Evolutionary conservation across 2,329 filamentous ascomycete species (phyloP).

Genomic region (Hypomyces perniciosus): DNA sequence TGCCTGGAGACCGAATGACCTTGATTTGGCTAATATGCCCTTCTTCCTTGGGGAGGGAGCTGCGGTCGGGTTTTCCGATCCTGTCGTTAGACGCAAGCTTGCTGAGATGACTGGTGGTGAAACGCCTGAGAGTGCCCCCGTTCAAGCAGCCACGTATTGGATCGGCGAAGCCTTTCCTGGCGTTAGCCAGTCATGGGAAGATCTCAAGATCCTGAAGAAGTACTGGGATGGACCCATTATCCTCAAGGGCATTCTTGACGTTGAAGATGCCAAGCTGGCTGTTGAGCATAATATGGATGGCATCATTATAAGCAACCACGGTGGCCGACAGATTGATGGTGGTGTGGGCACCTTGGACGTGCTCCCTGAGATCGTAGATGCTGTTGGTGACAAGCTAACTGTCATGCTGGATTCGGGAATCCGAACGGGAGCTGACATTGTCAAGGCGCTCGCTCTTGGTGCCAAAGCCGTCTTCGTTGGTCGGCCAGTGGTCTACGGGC

Average conservation of each 20-base stretch:
- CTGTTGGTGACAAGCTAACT: slow-evolving; percentile 51
- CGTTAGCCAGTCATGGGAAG: slow-evolving; percentile 50
- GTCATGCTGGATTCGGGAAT: slow-evolving; percentile 46
- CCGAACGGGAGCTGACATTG: slow-evolving; percentile 33
- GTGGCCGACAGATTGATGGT: slow-evolving; percentile 37
- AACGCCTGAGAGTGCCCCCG: slow-evolving; percentile 41
- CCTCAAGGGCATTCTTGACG: slow-evolving; percentile 36
- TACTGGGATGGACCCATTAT: slow-evolving; percentile 52
- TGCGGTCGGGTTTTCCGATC: slow-evolving; percentile 59
- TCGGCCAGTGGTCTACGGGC: slow-evolving; percentile 32
- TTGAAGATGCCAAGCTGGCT: slow-evolving; percentile 34
- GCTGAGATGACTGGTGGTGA: slow-evolving; percentile 35
- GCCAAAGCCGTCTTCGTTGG: slow-evolving; percentile 39
- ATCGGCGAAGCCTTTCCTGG: slow-evolving; percentile 43
- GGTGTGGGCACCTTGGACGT: slow-evolving; percentile 46
- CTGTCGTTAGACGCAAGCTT: slow-evolving; percentile 46
- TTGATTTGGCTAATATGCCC: slow-evolving; percentile 56
- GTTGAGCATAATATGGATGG: slow-evolving; percentile 32
- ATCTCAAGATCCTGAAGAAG: slow-evolving; percentile 51
- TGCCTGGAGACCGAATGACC: slow-evolving; percentile 62
- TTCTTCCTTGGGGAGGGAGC: slow-evolving; percentile 55
- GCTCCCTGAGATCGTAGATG: slow-evolving; percentile 41
- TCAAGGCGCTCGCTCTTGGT: slow-evolving; percentile 37
- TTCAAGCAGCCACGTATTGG: slow-evolving; percentile 49
- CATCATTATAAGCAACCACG: slow-evolving; percentile 38